A percentile compares a stretch with the other conserved stretches of the same genome.
These are phyloP conservation scores for Creolimax fragrantissima DNA, from an alignment of 78 protist species.

Conservation along the genomic window DNA sequence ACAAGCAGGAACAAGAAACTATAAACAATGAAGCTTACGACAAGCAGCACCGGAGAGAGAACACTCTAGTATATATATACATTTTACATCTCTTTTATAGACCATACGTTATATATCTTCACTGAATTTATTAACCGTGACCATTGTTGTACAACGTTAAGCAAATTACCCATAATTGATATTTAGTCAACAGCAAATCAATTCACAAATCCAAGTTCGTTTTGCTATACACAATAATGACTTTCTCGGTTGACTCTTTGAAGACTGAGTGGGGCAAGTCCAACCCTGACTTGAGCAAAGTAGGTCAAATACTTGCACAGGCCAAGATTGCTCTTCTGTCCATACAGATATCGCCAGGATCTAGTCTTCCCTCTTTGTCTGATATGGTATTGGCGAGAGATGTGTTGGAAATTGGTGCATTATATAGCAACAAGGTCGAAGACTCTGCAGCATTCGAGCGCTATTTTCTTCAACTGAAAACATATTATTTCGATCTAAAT, in stretches of 20 bases:
- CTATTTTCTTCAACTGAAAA: constrained; percentile 41
- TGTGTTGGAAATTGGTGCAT: constrained; percentile 25
- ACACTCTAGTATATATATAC: too few species aligned
- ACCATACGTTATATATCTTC: too few species aligned
- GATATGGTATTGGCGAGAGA: not conserved
- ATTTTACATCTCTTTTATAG: too few species aligned
- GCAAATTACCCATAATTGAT: too few species aligned
- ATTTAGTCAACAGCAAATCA: too few species aligned
- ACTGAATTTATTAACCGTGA: too few species aligned
- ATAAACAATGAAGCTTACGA: too few species aligned
- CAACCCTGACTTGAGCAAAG: not conserved
- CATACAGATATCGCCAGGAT: not conserved
- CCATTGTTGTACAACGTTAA: too few species aligned
- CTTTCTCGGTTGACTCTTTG: not conserved
- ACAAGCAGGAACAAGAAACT: too few species aligned
- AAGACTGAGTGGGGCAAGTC: not conserved
- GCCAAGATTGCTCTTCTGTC: not conserved
- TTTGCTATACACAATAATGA: too few species aligned
- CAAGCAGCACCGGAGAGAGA: too few species aligned
- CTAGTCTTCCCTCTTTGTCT: not conserved
- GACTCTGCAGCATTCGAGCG: constrained; percentile 46
- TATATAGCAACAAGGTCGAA: not conserved
- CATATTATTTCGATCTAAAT: constrained; percentile 27
- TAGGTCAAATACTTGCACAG: not conserved
- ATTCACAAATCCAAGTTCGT: too few species aligned